Conservation (phyloP, 805 yeast genomes). For the Candida orba region DNA sequence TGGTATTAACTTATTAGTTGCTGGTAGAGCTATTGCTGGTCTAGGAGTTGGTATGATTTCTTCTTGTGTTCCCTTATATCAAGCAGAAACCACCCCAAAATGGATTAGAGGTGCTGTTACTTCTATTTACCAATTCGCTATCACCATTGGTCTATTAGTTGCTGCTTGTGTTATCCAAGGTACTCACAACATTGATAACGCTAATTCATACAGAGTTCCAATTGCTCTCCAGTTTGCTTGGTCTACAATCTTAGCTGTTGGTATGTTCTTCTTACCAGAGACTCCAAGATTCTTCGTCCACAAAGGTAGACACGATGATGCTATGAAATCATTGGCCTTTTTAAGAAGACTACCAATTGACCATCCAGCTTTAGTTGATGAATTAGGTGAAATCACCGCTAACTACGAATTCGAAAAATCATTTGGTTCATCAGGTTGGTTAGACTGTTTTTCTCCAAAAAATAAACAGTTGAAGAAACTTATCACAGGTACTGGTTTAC, state of each 20-base stretch:
- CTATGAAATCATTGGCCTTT: conserved; percentile 46
- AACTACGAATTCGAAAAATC: conserved; percentile 38
- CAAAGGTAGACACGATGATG: conserved; percentile 47
- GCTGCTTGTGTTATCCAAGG: conserved; percentile 70
- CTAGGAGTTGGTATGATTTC: conserved; percentile 68
- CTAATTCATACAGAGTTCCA: conserved; percentile 70
- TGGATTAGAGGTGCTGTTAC: conserved; percentile 76
- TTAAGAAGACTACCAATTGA: conserved; percentile 43
- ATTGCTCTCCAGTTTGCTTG: conserved; percentile 66
- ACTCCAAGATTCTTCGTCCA: conserved; percentile 66
- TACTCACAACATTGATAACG: conserved; percentile 42
- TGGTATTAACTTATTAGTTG: conserved; percentile 43
- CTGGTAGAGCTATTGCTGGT: conserved; percentile 70
- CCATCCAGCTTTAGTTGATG: conserved; percentile 38
- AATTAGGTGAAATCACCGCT: conserved; percentile 41
- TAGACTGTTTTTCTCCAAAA: conserved; percentile 30
- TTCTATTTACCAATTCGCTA: conserved; percentile 66
- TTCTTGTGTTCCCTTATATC: conserved; percentile 67
- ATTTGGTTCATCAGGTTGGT: conserved; percentile 22
- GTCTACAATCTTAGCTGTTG: conserved; percentile 53
- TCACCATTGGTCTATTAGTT: conserved; percentile 63
- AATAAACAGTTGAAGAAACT: conserved; percentile 37
- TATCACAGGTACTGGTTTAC: conserved; percentile 36
- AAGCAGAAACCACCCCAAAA: conserved; percentile 76
- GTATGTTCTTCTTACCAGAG: conserved; percentile 67